Evolutionary conservation across 1,139 yeast species (phyloP), one percentile per base, ranked within the genome.

Genomic region (Tardiomyces depauwii): DNA sequence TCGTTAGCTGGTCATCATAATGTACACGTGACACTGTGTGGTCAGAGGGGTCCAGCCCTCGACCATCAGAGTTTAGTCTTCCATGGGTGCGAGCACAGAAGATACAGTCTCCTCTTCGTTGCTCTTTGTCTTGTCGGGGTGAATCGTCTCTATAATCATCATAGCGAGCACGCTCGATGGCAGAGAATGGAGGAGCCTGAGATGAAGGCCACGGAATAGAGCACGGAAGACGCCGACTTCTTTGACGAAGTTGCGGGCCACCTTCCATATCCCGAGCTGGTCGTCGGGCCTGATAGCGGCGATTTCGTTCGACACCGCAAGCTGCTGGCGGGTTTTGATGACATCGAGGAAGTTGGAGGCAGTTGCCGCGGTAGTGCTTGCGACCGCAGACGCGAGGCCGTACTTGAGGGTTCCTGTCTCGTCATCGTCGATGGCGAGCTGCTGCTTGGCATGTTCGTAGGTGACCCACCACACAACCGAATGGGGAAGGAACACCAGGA

Each of bases 261-360:
- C 69, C 13, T 51, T 51, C 16, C 54, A 23, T 14, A 67, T 62
- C n/a, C 71, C 65, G 39, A 49, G 52, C 25, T 54, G 56, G 47
- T 68, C 72, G 41, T 64, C 65, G 0, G 72, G 72, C 25, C 72
- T 58, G 41, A 68, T 43, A n/a, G 51, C 46, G 2, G 63, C 51
- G 40, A 68, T 63, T 47, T 68, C 72, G 6, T 64, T 65, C 1
- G 72, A 61, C 30, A 60, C 62, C 1, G 72, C 70, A 41, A 68
- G 59, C 56, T 69, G 73, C 55, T 68, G 73, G 13, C 73, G 57
- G 10, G 73, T 69, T 50, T 69, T 69, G 41, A 70, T 62, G 16
- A 69, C 65, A 49, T 70, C 73, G 19, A 69, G 55, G 42, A 67
- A 66, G 49, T 70, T 70, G 27, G 72, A 66, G 13, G 58, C 59